Evolutionary conservation across 1,284 basidiomycete genomes (phyloP).

Genomic region (Ustilago nuda): DNA sequence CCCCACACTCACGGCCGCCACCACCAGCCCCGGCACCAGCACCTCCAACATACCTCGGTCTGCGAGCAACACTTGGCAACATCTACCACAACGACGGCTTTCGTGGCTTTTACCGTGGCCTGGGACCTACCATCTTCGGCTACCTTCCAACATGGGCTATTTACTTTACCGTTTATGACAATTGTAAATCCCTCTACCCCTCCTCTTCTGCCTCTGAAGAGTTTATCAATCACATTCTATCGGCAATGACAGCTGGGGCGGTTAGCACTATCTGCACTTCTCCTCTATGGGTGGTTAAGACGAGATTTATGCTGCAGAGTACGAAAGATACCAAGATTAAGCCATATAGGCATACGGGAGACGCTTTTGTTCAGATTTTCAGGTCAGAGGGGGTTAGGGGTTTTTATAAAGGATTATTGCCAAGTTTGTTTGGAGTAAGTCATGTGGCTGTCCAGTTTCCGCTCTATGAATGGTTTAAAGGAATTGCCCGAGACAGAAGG

Average conservation of each 20-base stretch:
- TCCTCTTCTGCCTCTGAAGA: constrained; percentile 28
- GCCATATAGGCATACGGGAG: constrained; percentile 62
- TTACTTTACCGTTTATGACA: constrained; percentile 68
- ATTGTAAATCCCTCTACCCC: constrained; percentile 38
- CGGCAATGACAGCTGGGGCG: constrained; percentile 65
- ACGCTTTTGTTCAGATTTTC: constrained; percentile 66
- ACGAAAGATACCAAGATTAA: constrained; percentile 18
- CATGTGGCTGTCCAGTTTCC: constrained; percentile 69
- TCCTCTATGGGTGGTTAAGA: constrained; percentile 68
- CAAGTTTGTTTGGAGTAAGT: constrained; percentile 62
- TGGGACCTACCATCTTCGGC: constrained; percentile 67
- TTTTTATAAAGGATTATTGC: constrained; percentile 66
- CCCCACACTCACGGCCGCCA: too few relatives aligned
- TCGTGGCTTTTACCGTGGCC: constrained; percentile 66
- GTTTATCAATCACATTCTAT: constrained; percentile 63
- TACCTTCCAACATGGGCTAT: constrained; percentile 69
- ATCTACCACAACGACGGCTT: constrained; percentile 65
- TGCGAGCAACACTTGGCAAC: constrained; percentile 33
- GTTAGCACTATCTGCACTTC: constrained; percentile 63
- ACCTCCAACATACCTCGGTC: constrained; percentile 25
- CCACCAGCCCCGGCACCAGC: not conserved
- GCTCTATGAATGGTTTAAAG: constrained; percentile 66
- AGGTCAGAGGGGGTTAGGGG: constrained; percentile 57
- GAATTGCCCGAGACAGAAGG: constrained; percentile 32
- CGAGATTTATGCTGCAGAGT: constrained; percentile 63